phyloP scores from a whole-genome alignment of 139 green algal genomes.

The Tetratostichococcus sp. region DNA sequence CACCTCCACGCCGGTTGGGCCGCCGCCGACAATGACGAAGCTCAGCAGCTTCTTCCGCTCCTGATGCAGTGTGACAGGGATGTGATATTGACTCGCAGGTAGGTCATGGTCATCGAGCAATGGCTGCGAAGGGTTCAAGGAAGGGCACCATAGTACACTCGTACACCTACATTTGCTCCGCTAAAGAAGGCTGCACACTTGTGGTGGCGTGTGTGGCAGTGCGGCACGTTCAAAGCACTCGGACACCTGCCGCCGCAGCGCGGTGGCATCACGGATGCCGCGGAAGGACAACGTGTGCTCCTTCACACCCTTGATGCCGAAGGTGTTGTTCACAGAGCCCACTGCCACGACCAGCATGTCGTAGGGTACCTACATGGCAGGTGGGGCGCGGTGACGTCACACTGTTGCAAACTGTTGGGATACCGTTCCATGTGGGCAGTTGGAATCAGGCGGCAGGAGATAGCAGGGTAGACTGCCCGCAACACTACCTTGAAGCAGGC shows the following conservation, averaged over 20 bases:
- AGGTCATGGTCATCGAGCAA: not conserved
- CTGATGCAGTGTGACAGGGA: slow-evolving; percentile 25
- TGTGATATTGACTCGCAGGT: no score
- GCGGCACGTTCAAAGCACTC: slow-evolving; percentile 89
- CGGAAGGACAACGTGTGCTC: slow-evolving; percentile 88
- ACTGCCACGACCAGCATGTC: slow-evolving; percentile 80
- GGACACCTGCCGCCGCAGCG: slow-evolving; percentile 63
- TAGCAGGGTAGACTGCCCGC: no score
- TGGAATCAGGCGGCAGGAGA: no score
- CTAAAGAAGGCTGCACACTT: no score
- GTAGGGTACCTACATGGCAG: slow-evolving; percentile 34
- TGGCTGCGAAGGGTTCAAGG: no score
- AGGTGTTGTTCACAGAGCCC: slow-evolving; percentile 89
- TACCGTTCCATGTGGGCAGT: no score
- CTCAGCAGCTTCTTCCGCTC: slow-evolving; percentile 78
- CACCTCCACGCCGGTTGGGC: slow-evolving; percentile 89
- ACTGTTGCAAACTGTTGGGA: no score
- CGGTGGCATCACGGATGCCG: slow-evolving; percentile 73
- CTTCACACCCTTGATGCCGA: slow-evolving; percentile 80
- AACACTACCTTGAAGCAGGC: slow-evolving; percentile 76
- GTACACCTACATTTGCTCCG: no score
- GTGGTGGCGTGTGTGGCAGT: slow-evolving; percentile 50
- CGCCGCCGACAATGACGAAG: slow-evolving; percentile 87
- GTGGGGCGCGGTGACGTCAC: no score
- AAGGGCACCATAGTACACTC: no score